A percentile compares a stretch with the other conserved stretches of the same genome.
phyloP scores from a whole-genome alignment of 495 filamentous ascomycete species.

The Cercophora scortea region DNA sequence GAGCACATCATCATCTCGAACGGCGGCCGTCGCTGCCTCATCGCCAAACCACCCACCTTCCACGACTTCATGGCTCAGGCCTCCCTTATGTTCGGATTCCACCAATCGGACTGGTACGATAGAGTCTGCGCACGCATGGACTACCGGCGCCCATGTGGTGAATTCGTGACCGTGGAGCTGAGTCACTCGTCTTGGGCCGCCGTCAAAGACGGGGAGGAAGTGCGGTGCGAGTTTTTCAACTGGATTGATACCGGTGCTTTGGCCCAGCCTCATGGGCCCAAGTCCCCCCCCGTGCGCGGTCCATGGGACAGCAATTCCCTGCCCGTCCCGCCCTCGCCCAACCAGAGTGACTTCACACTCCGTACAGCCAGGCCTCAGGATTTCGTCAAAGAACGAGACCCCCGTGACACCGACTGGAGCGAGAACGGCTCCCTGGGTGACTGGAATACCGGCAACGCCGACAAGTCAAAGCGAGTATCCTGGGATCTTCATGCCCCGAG shows the following conservation, averaged over 20 bases:
- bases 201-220: not conserved
- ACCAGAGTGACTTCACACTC: no score
- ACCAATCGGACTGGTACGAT: not conserved
- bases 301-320: no score
- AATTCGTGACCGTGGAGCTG: not conserved
- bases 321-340: no score
- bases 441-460: no score
- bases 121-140: not conserved
- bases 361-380: no score
- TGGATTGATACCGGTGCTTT: not conserved
- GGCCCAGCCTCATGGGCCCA: not conserved
- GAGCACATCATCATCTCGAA: constrained; percentile 23
- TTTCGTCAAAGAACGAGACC: no score
- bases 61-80: not conserved
- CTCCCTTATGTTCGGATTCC: not conserved
- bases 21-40: not conserved
- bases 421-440: no score
- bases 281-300: no score
- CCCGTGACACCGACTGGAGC: no score
- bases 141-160: constrained; percentile 5
- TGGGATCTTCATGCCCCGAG: no score
- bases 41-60: not conserved
- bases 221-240: not conserved
- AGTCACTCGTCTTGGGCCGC: not conserved
- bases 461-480: no score